Evolutionary conservation across 768 basidiomycete species (phyloP).

Genomic region (Pleurotus eryngii): DNA sequence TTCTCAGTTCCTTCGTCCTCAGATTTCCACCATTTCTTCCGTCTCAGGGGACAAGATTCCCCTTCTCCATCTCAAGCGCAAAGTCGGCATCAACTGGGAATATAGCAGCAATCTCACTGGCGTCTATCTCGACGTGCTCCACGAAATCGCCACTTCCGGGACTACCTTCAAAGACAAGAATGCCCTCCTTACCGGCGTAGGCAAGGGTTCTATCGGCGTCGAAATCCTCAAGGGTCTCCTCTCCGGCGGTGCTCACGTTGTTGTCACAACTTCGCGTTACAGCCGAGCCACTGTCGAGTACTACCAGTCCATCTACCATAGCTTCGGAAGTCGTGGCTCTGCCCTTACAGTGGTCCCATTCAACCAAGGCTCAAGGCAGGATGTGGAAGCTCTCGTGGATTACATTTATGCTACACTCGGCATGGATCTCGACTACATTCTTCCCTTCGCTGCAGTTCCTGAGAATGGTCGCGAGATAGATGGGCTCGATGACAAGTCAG

Average conservation of each 20-base stretch:
- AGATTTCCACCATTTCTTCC: slow-evolving; percentile 72
- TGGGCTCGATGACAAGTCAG: slow-evolving; percentile 93
- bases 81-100: slow-evolving; percentile 92
- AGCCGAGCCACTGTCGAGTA: slow-evolving; percentile 95
- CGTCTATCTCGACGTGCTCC: slow-evolving; percentile 93
- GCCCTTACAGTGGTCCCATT: slow-evolving; percentile 97
- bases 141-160: slow-evolving; percentile 97
- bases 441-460: slow-evolving; percentile 97
- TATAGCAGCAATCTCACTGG: slow-evolving; percentile 96
- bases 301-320: slow-evolving; percentile 97
- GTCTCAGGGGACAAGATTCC: slow-evolving; percentile 84
- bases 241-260: slow-evolving; percentile 93
- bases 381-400: slow-evolving; percentile 96
- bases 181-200: slow-evolving; percentile 95
- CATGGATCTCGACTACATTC: slow-evolving; percentile 96
- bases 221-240: slow-evolving; percentile 96
- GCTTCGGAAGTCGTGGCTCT: slow-evolving; percentile 92
- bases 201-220: slow-evolving; percentile 96
- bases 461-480: slow-evolving; percentile 99
- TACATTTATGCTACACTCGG: slow-evolving; percentile 96
- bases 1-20: slow-evolving; percentile 95
- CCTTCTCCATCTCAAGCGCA: slow-evolving; percentile 93
- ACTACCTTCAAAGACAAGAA: slow-evolving; percentile 99
- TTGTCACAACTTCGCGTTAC: slow-evolving; percentile 98
- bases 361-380: slow-evolving; percentile 98